phyloP scores from a whole-genome alignment of 1,139 yeast genomes.

The Debaryomycetaceae sp. region DNA sequence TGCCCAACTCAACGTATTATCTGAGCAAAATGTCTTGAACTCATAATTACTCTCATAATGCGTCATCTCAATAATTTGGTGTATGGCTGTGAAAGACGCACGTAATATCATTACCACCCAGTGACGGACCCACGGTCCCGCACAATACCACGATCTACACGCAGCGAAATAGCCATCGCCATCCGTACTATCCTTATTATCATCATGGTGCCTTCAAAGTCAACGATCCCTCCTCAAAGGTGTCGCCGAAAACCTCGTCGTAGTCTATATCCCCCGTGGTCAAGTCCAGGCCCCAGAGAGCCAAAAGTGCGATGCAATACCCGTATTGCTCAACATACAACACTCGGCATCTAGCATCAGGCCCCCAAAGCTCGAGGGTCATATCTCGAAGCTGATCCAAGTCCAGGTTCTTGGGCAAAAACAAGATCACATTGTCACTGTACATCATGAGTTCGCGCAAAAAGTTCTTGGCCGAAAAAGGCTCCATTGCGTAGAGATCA shows the following conservation, averaged over 20 bases:
- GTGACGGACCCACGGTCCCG: no score
- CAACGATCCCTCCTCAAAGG: constrained; percentile 2
- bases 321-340: constrained; percentile 41
- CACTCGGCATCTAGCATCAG: constrained; percentile 41
- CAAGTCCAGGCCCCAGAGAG: constrained; percentile 54
- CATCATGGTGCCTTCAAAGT: no score
- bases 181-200: no score
- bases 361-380: constrained; percentile 45
- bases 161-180: no score
- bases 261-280: constrained; percentile 10
- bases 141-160: no score
- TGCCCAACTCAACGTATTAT: no score
- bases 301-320: constrained; percentile 50
- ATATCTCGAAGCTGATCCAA: constrained; percentile 50
- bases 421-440: constrained; percentile 56
- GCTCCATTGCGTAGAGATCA: constrained; percentile 41
- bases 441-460: constrained; percentile 38
- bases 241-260: constrained; percentile 7
- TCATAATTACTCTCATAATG: no score
- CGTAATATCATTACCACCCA: no score
- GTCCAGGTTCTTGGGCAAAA: constrained; percentile 71
- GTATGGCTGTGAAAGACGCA: no score
- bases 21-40: no score
- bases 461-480: constrained; percentile 46
- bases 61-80: no score